Base-by-base conservation (phyloP, 2,329 filamentous ascomycete genomes). In the Scytalidium sp. region DNA sequence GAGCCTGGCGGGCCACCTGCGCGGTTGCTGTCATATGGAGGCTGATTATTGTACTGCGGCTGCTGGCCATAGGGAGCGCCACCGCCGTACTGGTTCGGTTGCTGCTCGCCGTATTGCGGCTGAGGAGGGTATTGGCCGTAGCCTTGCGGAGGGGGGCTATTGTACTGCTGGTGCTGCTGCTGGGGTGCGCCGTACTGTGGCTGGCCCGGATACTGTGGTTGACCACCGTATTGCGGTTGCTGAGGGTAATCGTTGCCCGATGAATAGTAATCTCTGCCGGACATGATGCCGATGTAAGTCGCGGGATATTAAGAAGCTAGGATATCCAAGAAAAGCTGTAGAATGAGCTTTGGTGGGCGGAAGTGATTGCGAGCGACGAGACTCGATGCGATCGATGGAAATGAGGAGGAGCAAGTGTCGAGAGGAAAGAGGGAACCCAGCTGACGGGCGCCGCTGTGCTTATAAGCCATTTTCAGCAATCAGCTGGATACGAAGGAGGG, bases 81-180 rank as follows among this genome's bases (percentile, higher is more conserved):
- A 17, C 50, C 50, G 27, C 56, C 56, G 54, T 62, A 59, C 41
- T 56, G 53, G 21, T 50, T 56, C 41, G 61, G 57, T 13, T 56
- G 54, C 11, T 25, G 45, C 22, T 25, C 20, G 20, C 15, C 6
- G 41, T 56, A 52, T 40, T 45, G 47, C 15, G 47, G 42, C 23
- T 54, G 45, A 7, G 49, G 49, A 15, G 47, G 54, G 43, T 50
- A 40, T 43, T 50, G 49, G 20, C 50, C 49, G 22, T 50, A 48
- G 43, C 47, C 48, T 46, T 54, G 51, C 19, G 54, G 43, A 21
- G 51, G 50, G 20, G 56, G 43, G 11, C 46, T 36, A n/a, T 36
- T 8, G 32, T 36, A 36, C 32, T 36, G 32, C 13, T 36, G 32
- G 17, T 10, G 32, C 13, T 36, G 32, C 13, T 10, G 32, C 5